Conservation (phyloP, 2,329 filamentous ascomycete species). For the Cephalotrichum gorgonifer region DNA sequence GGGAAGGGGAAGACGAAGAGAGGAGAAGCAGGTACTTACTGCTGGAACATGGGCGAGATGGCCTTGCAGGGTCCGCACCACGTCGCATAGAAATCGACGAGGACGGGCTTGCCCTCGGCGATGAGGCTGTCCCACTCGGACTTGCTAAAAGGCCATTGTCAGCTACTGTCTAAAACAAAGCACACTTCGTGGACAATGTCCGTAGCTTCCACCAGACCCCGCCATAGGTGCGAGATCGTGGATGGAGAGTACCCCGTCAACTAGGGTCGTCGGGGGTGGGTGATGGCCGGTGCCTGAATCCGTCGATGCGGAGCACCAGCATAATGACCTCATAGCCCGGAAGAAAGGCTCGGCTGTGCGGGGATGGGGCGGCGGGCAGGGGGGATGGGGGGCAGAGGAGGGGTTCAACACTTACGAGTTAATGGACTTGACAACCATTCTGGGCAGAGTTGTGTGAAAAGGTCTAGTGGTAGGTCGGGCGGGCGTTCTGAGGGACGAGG, state of each 20-base stretch:
- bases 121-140: conserved; percentile 8
- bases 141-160: neutral
- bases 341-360: neutral
- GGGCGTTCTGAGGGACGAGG: neutral
- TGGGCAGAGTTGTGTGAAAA: conserved; percentile 3
- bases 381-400: neutral
- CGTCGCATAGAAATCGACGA: conserved; percentile 78
- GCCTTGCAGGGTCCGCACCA: conserved; percentile 97
- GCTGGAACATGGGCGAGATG: conserved; percentile 61
- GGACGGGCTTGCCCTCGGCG: conserved; percentile 44
- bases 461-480: neutral
- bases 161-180: neutral
- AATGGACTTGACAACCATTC: conserved; percentile 2
- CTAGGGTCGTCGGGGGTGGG: neutral
- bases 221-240: too few relatives aligned
- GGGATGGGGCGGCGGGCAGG: neutral
- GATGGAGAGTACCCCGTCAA: too few relatives aligned
- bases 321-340: neutral
- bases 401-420: neutral
- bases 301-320: too few relatives aligned
- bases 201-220: neutral
- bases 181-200: too few relatives aligned
- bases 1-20: neutral
- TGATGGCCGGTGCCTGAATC: neutral
- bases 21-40: conserved; percentile 8